Percentiles rank a stretch among this genome's conserved stretches.
Conservation (phyloP, 2,329 filamentous ascomycete species). For the Aspergillus eucalypticola region DNA sequence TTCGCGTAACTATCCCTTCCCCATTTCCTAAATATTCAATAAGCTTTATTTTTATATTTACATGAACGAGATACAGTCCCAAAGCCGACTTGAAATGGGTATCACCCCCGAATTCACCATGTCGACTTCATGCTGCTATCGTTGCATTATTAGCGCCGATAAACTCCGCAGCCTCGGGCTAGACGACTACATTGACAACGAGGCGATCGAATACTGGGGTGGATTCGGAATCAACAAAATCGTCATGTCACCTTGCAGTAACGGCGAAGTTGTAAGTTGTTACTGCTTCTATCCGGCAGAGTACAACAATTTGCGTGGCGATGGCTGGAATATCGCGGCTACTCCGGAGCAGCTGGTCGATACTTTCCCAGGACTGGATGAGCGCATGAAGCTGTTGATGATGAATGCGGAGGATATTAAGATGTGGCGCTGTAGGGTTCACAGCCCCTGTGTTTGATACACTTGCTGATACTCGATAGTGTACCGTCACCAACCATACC, state of each 20-base stretch:
- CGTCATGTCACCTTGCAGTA: slow-evolving; percentile 42
- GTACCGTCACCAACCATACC: slow-evolving; percentile 30
- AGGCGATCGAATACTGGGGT: slow-evolving; percentile 34
- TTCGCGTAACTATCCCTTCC: slow-evolving; percentile 19
- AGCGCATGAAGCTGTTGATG: slow-evolving; percentile 24
- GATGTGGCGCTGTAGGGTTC: slow-evolving; percentile 29
- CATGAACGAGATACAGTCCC: slow-evolving; percentile 15
- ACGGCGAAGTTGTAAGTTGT: slow-evolving; percentile 40
- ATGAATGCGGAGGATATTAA: slow-evolving; percentile 28
- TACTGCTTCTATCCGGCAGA: slow-evolving; percentile 42
- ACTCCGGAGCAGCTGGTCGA: slow-evolving; percentile 26
- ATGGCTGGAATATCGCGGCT: slow-evolving; percentile 27
- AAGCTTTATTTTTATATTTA: neutral
- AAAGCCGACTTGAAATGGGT: slow-evolving; percentile 23
- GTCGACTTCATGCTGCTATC: slow-evolving; percentile 41
- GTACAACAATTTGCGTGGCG: slow-evolving; percentile 23
- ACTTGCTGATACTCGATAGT: slow-evolving; percentile 14
- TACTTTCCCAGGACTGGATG: slow-evolving; percentile 26
- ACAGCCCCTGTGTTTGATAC: neutral
- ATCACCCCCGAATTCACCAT: slow-evolving; percentile 36
- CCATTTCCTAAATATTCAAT: accelerated
- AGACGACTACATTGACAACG: slow-evolving; percentile 38
- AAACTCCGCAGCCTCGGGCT: slow-evolving; percentile 25
- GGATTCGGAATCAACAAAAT: slow-evolving; percentile 45
- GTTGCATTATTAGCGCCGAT: slow-evolving; percentile 28